Evolutionary conservation across 805 yeast species (phyloP).

Genomic region (Monosporozyma aquatica): DNA sequence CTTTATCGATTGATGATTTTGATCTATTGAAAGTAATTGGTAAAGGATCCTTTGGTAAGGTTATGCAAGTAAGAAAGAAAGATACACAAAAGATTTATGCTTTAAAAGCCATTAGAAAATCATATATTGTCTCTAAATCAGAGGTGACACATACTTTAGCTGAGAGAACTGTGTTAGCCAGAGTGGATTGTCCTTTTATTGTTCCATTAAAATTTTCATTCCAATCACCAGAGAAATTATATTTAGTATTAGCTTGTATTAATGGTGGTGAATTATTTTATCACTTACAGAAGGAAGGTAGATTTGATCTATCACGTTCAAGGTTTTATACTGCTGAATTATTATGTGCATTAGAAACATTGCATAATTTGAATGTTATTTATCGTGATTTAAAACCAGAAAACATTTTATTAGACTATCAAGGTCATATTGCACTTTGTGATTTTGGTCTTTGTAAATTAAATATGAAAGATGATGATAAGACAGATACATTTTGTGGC

Average conservation of each 20-base stretch:
- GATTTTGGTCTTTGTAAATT: conserved; percentile 95
- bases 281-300: conserved; percentile 85
- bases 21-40: conserved; percentile 92
- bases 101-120: conserved; percentile 83
- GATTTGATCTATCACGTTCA: conserved; percentile 79
- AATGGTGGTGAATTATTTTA: conserved; percentile 96
- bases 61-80: conserved; percentile 94
- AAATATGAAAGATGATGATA: conserved; percentile 84
- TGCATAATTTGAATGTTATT: conserved; percentile 85
- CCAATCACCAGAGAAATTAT: conserved; percentile 93
- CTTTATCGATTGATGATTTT: conserved; percentile 81
- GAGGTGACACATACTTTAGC: conserved; percentile 96
- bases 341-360: conserved; percentile 82
- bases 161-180: conserved; percentile 89
- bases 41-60: conserved; percentile 96
- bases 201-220: conserved; percentile 94
- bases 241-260: conserved; percentile 82
- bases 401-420: conserved; percentile 85
- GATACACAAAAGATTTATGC: conserved; percentile 95
- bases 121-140: conserved; percentile 86
- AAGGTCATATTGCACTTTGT: conserved; percentile 95
- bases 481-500: conserved; percentile 91
- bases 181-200: conserved; percentile 88
- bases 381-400: conserved; percentile 96
- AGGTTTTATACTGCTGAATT: conserved; percentile 92